A percentile compares a stretch with the other conserved stretches of the same genome.
phyloP scores from a whole-genome alignment of 306 rosid genomes.

The Benincasa hispida region DNA sequence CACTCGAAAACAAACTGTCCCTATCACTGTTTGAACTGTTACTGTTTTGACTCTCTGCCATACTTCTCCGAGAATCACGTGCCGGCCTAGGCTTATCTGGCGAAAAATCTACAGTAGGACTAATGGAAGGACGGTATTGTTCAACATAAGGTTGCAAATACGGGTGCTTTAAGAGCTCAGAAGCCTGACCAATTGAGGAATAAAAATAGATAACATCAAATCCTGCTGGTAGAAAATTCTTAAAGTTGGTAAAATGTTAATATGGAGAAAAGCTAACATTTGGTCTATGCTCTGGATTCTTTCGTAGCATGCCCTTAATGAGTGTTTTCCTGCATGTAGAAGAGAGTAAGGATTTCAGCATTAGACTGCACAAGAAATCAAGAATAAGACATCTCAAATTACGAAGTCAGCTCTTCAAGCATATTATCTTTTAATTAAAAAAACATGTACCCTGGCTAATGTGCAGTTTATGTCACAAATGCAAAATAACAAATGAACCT shows the following conservation, averaged over 20 bases:
- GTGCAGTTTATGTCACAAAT: neutral
- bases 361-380: neutral
- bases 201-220: neutral
- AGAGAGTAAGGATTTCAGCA: constrained; percentile 11
- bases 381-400: neutral
- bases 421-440: neutral
- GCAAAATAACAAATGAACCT: neutral
- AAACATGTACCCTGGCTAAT: neutral
- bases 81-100: constrained; percentile 48
- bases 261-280: constrained; percentile 43
- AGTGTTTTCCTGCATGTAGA: constrained; percentile 69
- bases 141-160: constrained; percentile 87
- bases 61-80: constrained; percentile 36
- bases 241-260: constrained; percentile 7
- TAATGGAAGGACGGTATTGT: constrained; percentile 61
- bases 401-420: neutral
- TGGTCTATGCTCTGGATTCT: constrained; percentile 92
- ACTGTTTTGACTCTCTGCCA: constrained; percentile 92
- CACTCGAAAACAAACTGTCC: constrained; percentile 69
- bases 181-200: constrained; percentile 47
- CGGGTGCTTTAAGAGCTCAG: constrained; percentile 88
- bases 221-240: constrained; percentile 8
- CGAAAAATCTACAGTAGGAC: constrained; percentile 30
- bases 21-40: constrained; percentile 73
- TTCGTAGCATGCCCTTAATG: constrained; percentile 94